phyloP scores from a whole-genome alignment of 2,329 filamentous ascomycete genomes.

The Nemania sp. region DNA sequence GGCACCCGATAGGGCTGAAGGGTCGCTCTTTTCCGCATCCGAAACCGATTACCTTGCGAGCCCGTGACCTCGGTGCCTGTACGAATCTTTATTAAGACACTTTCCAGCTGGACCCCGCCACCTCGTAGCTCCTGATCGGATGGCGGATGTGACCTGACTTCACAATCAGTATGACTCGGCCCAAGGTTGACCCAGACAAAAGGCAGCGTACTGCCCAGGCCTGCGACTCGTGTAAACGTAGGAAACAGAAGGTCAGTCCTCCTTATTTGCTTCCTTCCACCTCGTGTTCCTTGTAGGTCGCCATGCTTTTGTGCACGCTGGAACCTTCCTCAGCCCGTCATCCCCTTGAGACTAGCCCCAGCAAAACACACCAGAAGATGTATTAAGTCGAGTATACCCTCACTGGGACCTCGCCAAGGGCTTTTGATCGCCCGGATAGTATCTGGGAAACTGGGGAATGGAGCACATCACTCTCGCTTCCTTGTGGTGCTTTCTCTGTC shows the following conservation, averaged over 20 bases:
- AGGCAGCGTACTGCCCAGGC: constrained; percentile 66
- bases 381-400: constrained; percentile 18
- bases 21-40: constrained; percentile 39
- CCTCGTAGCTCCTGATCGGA: constrained; percentile 39
- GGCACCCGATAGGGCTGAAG: constrained; percentile 40
- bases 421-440: not conserved
- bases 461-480: not conserved
- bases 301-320: not conserved
- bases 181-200: constrained; percentile 61
- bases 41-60: constrained; percentile 37
- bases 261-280: not conserved
- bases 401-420: constrained; percentile 5
- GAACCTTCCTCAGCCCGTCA: not conserved
- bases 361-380: constrained; percentile 21
- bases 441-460: not conserved
- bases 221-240: constrained; percentile 67
- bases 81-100: constrained; percentile 32
- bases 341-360: constrained; percentile 2
- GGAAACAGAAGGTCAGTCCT: constrained; percentile 67
- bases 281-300: not conserved
- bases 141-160: constrained; percentile 42
- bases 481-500: constrained; percentile 3
- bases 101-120: constrained; percentile 35
- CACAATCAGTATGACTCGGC: constrained; percentile 50
- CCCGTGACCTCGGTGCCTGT: constrained; percentile 39